Conservation (phyloP, 2,329 filamentous ascomycete genomes). For the Pseudonectria foliicola region DNA sequence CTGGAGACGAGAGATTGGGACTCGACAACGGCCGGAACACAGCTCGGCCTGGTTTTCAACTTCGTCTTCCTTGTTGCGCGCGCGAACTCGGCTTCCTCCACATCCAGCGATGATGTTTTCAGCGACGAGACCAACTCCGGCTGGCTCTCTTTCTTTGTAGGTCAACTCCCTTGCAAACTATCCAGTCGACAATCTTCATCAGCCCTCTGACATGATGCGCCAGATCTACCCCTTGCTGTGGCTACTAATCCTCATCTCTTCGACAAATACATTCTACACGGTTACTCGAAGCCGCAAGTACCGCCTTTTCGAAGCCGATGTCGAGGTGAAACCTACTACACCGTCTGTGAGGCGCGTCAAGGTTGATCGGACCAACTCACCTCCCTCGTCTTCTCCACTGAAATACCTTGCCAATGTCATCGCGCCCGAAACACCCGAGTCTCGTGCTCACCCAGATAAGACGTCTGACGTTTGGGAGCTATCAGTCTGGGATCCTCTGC, state of each 20-base stretch:
- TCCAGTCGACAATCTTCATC: slow-evolving; percentile 8
- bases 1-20: slow-evolving; percentile 90
- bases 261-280: slow-evolving; percentile 72
- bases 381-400: slow-evolving; percentile 69
- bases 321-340: slow-evolving; percentile 69
- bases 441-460: slow-evolving; percentile 75
- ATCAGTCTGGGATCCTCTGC: slow-evolving; percentile 86
- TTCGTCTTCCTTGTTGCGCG: slow-evolving; percentile 73
- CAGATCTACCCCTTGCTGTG: slow-evolving; percentile 68
- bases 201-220: slow-evolving; percentile 3
- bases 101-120: slow-evolving; percentile 74
- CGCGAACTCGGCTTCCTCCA: slow-evolving; percentile 58
- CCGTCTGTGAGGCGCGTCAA: slow-evolving; percentile 83
- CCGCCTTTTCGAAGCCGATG: slow-evolving; percentile 79
- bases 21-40: slow-evolving; percentile 67
- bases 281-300: slow-evolving; percentile 79
- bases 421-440: slow-evolving; percentile 63
- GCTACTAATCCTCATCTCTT: slow-evolving; percentile 58
- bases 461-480: slow-evolving; percentile 91
- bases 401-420: slow-evolving; percentile 65
- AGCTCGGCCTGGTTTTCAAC: slow-evolving; percentile 71
- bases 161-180: slow-evolving; percentile 1
- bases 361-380: slow-evolving; percentile 65
- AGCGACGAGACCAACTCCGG: slow-evolving; percentile 58
- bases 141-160: slow-evolving; percentile 55